Evolutionary conservation across 1,284 basidiomycete species (phyloP), one percentile per base, ranked within the genome.

Genomic region (Neonothopanus nambi): DNA sequence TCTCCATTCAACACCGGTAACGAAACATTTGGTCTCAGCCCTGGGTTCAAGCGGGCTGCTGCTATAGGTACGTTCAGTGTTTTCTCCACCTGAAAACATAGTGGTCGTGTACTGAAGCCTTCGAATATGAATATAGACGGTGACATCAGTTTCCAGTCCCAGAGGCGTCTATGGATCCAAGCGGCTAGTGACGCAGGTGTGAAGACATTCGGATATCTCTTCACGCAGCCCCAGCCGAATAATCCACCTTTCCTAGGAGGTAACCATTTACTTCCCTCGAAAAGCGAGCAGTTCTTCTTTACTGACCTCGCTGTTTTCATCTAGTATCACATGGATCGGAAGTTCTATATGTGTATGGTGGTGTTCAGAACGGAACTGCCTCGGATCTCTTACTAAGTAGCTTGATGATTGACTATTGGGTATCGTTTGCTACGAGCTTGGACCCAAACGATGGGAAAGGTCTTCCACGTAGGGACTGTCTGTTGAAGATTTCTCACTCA

Each of bases 341-440:
- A 55, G 57, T 76, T 15, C 26, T 56, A 2, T 80, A 71, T 56
- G 69, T 79, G 1, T 78, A 72, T 45, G 69, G 70, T 7, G 58
- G 51, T 4, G 60, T 65, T 7, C 48, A 49, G 7, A 65, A 66
- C 48, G 54, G 56, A 1, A 65, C 67, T 3, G 47, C 60, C 2
- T 61, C 69, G 5, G 63, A 64, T 3, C 51, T 57, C 20, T 46
- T 48, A 15, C 55, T 79, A 2, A 75, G 75, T 52, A 61, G 49
- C 11, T 48, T 67, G 18, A 77, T 80, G 71, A 71, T 77, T 54
- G 74, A 80, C 49, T 80, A 80, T 51, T 81, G 78, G 77, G 65
- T 80, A 15, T 80, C 79, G 0, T 81, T 81, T 53, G 73, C 73
- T 0, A 73, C 70, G 1, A 75, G 70, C 37, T 61, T 79, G 39